Evolutionary conservation across 345 rosid species (phyloP).

Genomic region (Stellera chamaejasme): DNA sequence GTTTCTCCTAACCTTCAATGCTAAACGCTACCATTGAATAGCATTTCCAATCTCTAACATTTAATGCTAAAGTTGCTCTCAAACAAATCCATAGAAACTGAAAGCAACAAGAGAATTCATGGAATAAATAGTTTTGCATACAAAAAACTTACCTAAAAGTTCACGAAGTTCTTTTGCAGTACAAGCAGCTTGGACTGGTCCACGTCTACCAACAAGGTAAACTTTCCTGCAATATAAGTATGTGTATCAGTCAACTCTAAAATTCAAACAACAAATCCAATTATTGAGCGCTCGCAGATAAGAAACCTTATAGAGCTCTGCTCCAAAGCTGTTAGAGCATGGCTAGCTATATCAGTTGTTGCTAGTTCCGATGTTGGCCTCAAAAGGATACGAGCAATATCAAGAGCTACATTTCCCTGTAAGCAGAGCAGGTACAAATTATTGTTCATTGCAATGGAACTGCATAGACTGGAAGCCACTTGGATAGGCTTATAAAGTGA

Average conservation of each 20-base stretch:
- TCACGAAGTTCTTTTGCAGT: conserved; percentile 96
- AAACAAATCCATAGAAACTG: not conserved
- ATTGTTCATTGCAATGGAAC: too few species aligned
- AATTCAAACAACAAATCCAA: not conserved
- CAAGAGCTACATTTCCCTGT: conserved; percentile 98
- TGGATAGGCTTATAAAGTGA: too few species aligned
- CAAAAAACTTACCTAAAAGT: conserved; percentile 50
- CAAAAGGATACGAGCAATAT: conserved; percentile 81
- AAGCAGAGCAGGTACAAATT: conserved; percentile 1
- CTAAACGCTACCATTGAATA: not conserved
- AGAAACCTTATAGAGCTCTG: conserved; percentile 73
- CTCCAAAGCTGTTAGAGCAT: conserved; percentile 66
- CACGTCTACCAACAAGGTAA: conserved; percentile 83
- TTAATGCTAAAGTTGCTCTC: not conserved
- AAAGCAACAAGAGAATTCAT: not conserved
- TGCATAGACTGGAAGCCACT: too few species aligned
- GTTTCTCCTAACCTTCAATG: too few species aligned
- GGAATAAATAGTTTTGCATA: too few species aligned
- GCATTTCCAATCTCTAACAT: not conserved
- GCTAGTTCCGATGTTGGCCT: conserved; percentile 69
- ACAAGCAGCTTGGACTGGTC: conserved; percentile 96
- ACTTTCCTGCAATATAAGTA: conserved; percentile 54
- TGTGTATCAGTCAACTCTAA: not conserved
- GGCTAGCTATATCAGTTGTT: conserved; percentile 72
- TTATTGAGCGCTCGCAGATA: conserved; percentile 3